These are phyloP conservation scores for Leersia perrieri DNA, from an alignment of 176 grass and related monocot genomes.

Conservation along the genomic window DNA sequence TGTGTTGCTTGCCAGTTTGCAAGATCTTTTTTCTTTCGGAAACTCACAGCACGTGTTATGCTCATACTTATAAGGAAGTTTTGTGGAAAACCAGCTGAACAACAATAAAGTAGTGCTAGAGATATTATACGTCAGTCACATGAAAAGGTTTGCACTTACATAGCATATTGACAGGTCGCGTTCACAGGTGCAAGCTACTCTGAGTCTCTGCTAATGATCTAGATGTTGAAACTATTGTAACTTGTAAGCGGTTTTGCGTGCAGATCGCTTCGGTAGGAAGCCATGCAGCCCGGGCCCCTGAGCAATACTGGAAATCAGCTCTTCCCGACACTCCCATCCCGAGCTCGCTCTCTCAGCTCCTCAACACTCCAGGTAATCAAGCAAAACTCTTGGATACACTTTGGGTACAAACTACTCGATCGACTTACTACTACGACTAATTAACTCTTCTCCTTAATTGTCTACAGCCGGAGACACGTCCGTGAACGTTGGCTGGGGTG, in stretches of 20 bases:
- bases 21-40: neutral
- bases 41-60: neutral
- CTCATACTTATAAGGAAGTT: neutral
- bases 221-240: neutral
- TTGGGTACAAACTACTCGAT: neutral
- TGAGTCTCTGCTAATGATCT: neutral
- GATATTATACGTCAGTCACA: too few relatives aligned
- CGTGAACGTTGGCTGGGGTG: conserved; percentile 48
- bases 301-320: conserved; percentile 57
- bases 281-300: conserved; percentile 53
- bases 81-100: neutral
- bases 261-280: conserved; percentile 47
- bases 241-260: neutral
- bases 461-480: conserved; percentile 49
- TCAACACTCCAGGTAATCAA: conserved; percentile 30
- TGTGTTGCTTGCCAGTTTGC: neutral
- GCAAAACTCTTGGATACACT: neutral
- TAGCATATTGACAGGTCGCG: neutral
- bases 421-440: too few relatives aligned
- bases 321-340: conserved; percentile 65
- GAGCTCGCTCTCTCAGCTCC: conserved; percentile 45
- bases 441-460: neutral
- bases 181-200: neutral
- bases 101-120: neutral
- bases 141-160: neutral